Evolutionary conservation across 2,329 filamentous ascomycete genomes (phyloP).

Genomic region (Teratosphaeria gauchensis): DNA sequence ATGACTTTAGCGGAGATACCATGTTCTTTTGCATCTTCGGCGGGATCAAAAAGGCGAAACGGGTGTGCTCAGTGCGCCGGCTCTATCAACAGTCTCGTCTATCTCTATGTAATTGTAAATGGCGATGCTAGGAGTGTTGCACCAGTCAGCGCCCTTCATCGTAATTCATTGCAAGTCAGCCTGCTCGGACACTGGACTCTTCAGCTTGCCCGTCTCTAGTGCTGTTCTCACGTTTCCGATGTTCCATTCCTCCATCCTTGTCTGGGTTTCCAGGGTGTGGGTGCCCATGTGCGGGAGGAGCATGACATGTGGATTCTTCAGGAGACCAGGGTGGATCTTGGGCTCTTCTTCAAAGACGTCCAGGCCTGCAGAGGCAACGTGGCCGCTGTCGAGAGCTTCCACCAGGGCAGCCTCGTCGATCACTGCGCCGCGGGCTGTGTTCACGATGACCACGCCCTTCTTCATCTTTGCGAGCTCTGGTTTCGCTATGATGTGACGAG

Average conservation of each 20-base stretch:
- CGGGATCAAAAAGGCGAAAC: not conserved
- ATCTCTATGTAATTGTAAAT: not conserved
- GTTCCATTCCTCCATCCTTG: slow-evolving; percentile 52
- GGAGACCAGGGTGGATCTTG: slow-evolving; percentile 41
- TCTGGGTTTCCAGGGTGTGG: slow-evolving; percentile 50
- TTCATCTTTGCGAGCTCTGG: slow-evolving; percentile 46
- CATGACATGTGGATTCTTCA: slow-evolving; percentile 43
- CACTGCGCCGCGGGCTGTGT: slow-evolving; percentile 48
- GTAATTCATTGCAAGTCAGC: not conserved
- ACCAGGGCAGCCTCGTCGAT: slow-evolving; percentile 49
- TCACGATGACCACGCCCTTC: slow-evolving; percentile 47
- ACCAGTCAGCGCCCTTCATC: not conserved
- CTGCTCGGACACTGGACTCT: slow-evolving; percentile 55
- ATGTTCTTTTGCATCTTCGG: not conserved
- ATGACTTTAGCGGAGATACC: not conserved
- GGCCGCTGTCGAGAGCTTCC: slow-evolving; percentile 43
- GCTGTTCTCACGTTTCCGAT: slow-evolving; percentile 48
- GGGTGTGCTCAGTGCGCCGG: not conserved
- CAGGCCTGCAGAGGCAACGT: slow-evolving; percentile 45
- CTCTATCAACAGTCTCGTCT: not conserved
- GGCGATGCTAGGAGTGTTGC: not conserved
- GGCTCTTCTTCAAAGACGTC: slow-evolving; percentile 52
- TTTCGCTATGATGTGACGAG: slow-evolving; percentile 44
- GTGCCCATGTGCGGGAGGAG: slow-evolving; percentile 53
- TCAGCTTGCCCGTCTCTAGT: slow-evolving; percentile 46